These are phyloP conservation scores for Penicillium sclerotigenum DNA, from an alignment of 2,329 filamentous ascomycete genomes.

Conservation along the genomic window DNA sequence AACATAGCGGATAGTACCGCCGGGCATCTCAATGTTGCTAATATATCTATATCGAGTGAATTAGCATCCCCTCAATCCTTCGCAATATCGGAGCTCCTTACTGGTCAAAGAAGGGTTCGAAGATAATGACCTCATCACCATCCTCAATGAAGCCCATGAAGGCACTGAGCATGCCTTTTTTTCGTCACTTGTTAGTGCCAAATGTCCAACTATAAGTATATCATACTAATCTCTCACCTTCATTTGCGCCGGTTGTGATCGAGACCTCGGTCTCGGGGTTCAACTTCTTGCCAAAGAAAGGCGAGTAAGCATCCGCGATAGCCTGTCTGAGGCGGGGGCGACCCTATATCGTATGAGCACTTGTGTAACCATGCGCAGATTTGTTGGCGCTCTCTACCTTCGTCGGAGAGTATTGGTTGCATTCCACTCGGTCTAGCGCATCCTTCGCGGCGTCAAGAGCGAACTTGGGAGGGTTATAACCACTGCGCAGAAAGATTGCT, in stretches of 20 bases:
- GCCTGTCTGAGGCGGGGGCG: constrained; percentile 89
- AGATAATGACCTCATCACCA: constrained; percentile 94
- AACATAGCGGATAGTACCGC: constrained; percentile 90
- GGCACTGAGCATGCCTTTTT: constrained; percentile 78
- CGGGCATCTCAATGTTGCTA: constrained; percentile 97
- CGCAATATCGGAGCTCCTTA: constrained; percentile 38
- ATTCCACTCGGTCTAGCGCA: constrained; percentile 85
- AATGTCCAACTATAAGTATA: background rate
- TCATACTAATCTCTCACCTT: constrained; percentile 34
- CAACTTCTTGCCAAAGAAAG: constrained; percentile 76
- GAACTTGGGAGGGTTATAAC: constrained; percentile 90
- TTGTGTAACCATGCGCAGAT: background rate
- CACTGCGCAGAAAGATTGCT: constrained; percentile 40
- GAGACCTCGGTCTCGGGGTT: constrained; percentile 91
- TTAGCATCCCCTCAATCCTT: background rate
- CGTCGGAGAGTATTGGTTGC: constrained; percentile 97
- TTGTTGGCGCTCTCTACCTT: constrained; percentile 50
- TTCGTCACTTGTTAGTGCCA: background rate
- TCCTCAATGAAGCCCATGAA: constrained; percentile 97
- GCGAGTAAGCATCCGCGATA: constrained; percentile 86
- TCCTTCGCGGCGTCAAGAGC: constrained; percentile 88
- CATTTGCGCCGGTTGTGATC: constrained; percentile 70
- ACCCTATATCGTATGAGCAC: constrained; percentile 50
- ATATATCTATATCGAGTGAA: constrained; percentile 62
- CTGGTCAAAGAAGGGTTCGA: constrained; percentile 99